These are phyloP conservation scores for Ceratobasidium sp. DNA, from an alignment of 1,284 basidiomycete species.

Conservation along the genomic window DNA sequence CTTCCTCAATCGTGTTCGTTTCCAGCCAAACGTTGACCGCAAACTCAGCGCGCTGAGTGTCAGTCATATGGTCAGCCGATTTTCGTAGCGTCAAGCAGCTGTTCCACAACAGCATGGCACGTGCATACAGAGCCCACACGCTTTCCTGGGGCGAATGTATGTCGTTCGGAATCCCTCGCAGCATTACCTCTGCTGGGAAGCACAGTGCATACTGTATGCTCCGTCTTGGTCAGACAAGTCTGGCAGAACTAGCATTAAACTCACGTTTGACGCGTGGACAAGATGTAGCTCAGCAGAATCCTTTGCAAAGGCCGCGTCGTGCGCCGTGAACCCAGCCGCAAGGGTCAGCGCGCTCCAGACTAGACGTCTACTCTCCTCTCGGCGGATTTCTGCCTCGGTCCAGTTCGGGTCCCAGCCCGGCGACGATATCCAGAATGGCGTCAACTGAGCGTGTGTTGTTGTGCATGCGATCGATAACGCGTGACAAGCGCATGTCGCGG, in stretches of 20 bases:
- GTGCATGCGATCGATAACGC: conserved; percentile 43
- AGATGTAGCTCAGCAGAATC: conserved; percentile 68
- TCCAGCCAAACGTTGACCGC: conserved; percentile 79
- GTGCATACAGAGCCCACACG: conserved; percentile 78
- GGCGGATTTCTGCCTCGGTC: conserved; percentile 73
- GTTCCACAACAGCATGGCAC: conserved; percentile 79
- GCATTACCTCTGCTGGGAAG: conserved; percentile 70
- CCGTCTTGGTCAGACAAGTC: conserved; percentile 10
- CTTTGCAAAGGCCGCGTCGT: conserved; percentile 65
- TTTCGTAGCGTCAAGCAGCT: conserved; percentile 72
- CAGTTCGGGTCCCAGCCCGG: conserved; percentile 73
- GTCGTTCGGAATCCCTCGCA: conserved; percentile 11
- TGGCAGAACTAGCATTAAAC: not conserved
- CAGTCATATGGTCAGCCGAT: conserved; percentile 49
- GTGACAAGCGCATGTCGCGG: conserved; percentile 65
- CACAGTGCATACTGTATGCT: conserved; percentile 71
- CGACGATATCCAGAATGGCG: conserved; percentile 74
- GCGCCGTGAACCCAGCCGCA: conserved; percentile 73
- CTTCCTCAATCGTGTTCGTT: conserved; percentile 73
- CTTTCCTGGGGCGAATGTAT: conserved; percentile 63
- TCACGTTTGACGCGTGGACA: conserved; percentile 64
- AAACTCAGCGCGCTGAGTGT: conserved; percentile 71
- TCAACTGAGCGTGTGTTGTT: conserved; percentile 60
- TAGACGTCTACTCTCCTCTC: conserved; percentile 78
- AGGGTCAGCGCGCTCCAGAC: conserved; percentile 78